Evolutionary conservation across 352 stramenopile species (phyloP).

Genomic region (Globisporangium camurandrum): DNA sequence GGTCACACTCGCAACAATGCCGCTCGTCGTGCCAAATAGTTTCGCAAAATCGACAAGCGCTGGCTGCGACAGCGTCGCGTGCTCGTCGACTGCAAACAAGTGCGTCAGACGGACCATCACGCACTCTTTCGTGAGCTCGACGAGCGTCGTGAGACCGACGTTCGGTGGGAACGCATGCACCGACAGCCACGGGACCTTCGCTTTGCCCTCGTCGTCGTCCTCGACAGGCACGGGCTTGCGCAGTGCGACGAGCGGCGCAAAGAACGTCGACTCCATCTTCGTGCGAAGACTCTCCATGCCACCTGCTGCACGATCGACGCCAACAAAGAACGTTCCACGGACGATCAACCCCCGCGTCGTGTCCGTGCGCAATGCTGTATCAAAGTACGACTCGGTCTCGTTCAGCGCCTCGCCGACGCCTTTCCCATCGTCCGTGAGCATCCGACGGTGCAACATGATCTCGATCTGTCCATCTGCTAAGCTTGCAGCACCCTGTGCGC

Average conservation of each 20-base stretch:
- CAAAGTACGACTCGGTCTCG: conserved; percentile 85
- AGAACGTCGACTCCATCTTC: conserved; percentile 68
- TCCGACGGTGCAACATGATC: conserved; percentile 96
- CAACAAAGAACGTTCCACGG: conserved; percentile 64
- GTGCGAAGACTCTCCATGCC: conserved; percentile 47
- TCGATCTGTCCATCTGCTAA: conserved; percentile 90
- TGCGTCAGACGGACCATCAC: conserved; percentile 91
- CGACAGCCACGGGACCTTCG: conserved; percentile 60
- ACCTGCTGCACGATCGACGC: conserved; percentile 43
- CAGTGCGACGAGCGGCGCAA: conserved; percentile 50
- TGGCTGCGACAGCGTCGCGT: conserved; percentile 65
- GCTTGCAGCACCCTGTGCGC: conserved; percentile 89
- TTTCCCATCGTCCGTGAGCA: conserved; percentile 90
- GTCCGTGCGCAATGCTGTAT: conserved; percentile 46
- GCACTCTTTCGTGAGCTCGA: conserved; percentile 62
- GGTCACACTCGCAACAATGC: conserved; percentile 46
- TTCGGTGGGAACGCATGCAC: conserved; percentile 84
- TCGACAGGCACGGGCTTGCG: conserved; percentile 23
- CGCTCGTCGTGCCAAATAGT: conserved; percentile 45
- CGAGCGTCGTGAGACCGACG: conserved; percentile 90
- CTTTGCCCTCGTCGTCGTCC: conserved; percentile 11
- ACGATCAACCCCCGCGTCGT: conserved; percentile 54
- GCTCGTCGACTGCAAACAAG: conserved; percentile 88
- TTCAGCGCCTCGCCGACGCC: conserved; percentile 91
- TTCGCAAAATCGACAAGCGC: conserved; percentile 65